These are phyloP conservation scores for grape (Vitis vinifera) DNA, from an alignment of 164 flowering plant species.

Conservation along the genomic window DNA sequence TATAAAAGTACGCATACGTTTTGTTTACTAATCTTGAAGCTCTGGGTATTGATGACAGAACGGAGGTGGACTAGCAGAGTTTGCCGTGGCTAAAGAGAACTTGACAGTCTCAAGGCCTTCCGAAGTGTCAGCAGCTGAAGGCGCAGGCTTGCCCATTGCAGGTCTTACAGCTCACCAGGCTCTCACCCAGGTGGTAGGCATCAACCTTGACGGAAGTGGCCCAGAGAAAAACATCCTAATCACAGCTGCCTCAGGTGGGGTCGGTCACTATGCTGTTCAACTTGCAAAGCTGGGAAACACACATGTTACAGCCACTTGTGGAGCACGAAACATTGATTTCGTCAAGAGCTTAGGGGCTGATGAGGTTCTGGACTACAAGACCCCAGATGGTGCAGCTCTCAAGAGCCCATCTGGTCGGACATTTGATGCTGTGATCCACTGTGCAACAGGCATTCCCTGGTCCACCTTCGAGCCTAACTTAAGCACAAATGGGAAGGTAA, in stretches of 20 bases:
- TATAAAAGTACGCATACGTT: too few species aligned
- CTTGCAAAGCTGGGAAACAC: too few species aligned
- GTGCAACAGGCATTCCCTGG: constrained; percentile 28
- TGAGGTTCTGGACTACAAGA: constrained; percentile 36
- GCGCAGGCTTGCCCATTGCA: constrained; percentile 7
- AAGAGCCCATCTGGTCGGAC: constrained; percentile 32
- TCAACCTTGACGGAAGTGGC: constrained; percentile 31
- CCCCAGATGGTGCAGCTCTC: constrained; percentile 34
- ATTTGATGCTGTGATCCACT: constrained; percentile 32
- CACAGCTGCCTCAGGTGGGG: constrained; percentile 34
- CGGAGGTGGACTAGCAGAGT: constrained; percentile 49
- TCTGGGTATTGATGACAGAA: constrained; percentile 15
- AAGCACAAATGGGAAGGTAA: constrained; percentile 20
- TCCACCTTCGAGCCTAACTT: constrained; percentile 26
- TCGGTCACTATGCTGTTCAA: too few species aligned
- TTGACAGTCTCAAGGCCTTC: too few species aligned
- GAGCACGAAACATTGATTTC: too few species aligned
- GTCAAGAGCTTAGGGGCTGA: constrained; percentile 24
- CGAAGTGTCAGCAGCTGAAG: too few species aligned
- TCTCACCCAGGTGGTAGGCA: constrained; percentile 26
- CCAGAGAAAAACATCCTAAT: constrained; percentile 28
- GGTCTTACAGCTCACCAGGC: constrained; percentile 30
- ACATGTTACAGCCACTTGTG: constrained; percentile 7
- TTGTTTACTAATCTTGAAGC: too few species aligned
- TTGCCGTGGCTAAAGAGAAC: background rate